Percentiles rank a stretch among this genome's conserved stretches.
These are phyloP conservation scores for Dimargaris verticillata DNA, from an alignment of 192 early-diverging fungal genomes.

Conservation along the genomic window DNA sequence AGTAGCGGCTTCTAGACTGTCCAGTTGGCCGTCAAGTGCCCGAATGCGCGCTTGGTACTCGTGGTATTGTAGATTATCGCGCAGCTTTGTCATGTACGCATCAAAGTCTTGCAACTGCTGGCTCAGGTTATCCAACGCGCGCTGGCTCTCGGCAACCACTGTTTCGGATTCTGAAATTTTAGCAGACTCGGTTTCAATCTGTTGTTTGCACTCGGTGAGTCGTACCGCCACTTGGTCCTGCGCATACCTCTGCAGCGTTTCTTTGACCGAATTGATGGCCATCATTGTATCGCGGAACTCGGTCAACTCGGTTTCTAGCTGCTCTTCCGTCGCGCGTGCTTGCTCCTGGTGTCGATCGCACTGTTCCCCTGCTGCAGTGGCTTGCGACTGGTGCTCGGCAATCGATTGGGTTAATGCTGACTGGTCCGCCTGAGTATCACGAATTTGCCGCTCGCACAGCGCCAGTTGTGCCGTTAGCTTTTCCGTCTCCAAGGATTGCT, in stretches of 20 bases:
- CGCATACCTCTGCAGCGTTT: not conserved
- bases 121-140: not conserved
- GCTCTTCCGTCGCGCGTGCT: not conserved
- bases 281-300: not conserved
- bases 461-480: not conserved
- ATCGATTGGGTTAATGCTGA: too few species aligned
- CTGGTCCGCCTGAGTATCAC: not conserved
- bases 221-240: not conserved
- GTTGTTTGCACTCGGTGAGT: not conserved
- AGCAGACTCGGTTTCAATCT: too few species aligned
- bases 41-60: constrained; percentile 11
- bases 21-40: not conserved
- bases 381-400: too few species aligned
- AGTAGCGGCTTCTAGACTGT: not conserved
- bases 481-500: not conserved
- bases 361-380: too few species aligned
- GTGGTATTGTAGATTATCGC: constrained; percentile 27
- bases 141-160: not conserved
- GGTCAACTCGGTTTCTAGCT: not conserved
- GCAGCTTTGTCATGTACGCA: not conserved
- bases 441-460: not conserved
- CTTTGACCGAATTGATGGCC: not conserved
- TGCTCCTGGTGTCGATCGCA: not conserved
- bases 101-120: not conserved
- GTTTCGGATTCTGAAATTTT: too few species aligned